Evolutionary conservation across 2,329 filamentous ascomycete species (phyloP).

Genomic region (Pseudogymnoascus sp.): DNA sequence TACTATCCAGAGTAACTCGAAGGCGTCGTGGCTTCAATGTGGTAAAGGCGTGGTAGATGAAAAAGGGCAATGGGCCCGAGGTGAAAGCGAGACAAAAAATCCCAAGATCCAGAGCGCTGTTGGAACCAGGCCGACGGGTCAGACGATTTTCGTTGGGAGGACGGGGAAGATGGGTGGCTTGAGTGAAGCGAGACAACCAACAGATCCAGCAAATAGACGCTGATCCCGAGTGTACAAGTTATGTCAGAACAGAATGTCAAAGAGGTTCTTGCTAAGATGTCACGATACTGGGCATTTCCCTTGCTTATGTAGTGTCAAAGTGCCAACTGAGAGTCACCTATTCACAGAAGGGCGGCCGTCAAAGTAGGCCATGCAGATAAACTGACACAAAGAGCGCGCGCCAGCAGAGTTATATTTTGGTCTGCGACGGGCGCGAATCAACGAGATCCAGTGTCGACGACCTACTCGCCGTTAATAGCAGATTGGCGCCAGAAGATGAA

Average conservation of each 20-base stretch:
- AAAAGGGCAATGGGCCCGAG: not conserved
- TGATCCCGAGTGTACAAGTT: not conserved
- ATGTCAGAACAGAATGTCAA: not conserved
- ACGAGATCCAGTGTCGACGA: conserved; percentile 3
- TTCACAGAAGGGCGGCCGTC: not conserved
- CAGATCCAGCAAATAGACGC: not conserved
- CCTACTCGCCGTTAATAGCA: not conserved
- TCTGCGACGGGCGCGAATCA: conserved; percentile 2
- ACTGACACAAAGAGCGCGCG: conserved; percentile 1
- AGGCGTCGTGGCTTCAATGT: not conserved
- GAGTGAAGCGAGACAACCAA: not conserved
- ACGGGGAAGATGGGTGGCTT: not conserved
- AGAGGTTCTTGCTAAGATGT: not conserved
- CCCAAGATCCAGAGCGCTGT: not conserved
- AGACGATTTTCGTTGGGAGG: not conserved
- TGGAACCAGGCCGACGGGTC: not conserved
- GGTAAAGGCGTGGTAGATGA: not conserved
- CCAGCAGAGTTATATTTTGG: conserved; percentile 4
- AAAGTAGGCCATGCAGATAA: conserved; percentile 6
- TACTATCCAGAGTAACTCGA: not conserved
- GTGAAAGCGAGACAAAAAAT: not conserved
- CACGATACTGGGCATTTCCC: not conserved
- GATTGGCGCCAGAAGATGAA: not conserved
- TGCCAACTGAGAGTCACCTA: not conserved
- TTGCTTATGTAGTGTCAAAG: conserved; percentile 2